These are phyloP conservation scores for Coelastrella sp. DNA, from an alignment of 139 green algal genomes.

Conservation along the genomic window DNA sequence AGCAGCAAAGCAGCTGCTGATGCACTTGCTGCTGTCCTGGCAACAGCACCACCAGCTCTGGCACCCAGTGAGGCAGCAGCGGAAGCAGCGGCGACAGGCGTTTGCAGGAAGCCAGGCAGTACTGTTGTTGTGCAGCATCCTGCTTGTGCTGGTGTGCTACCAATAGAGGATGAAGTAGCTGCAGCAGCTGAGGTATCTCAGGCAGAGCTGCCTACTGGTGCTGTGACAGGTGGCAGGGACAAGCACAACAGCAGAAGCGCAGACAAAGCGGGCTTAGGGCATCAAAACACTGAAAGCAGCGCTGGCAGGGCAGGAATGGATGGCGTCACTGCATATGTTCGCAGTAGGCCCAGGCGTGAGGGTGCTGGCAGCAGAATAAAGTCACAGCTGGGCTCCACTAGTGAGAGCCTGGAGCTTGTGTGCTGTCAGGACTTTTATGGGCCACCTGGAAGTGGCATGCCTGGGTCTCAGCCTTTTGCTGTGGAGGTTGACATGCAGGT, in stretches of 20 bases:
- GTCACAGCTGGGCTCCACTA: conserved; percentile 70
- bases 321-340: conserved; percentile 73
- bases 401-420: conserved; percentile 76
- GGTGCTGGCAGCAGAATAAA: neutral
- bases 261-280: no score
- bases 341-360: conserved; percentile 70
- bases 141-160: neutral
- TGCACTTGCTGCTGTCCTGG: neutral
- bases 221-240: neutral
- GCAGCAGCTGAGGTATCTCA: no score
- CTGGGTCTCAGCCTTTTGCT: conserved; percentile 73
- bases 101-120: neutral
- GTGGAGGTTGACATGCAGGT: conserved; percentile 65
- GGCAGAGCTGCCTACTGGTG: neutral
- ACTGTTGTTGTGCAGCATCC: no score
- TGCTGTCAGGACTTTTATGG: conserved; percentile 71
- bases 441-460: conserved; percentile 54
- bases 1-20: conserved; percentile 24
- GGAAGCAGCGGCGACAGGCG: neutral
- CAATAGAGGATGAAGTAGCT: no score
- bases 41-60: neutral
- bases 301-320: no score
- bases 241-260: neutral
- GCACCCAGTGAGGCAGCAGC: no score
- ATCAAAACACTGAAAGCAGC: no score